A percentile compares a stretch with the other conserved stretches of the same genome.
Conservation (phyloP, 2,329 filamentous ascomycete genomes). For the Aspergillus arachidicola region DNA sequence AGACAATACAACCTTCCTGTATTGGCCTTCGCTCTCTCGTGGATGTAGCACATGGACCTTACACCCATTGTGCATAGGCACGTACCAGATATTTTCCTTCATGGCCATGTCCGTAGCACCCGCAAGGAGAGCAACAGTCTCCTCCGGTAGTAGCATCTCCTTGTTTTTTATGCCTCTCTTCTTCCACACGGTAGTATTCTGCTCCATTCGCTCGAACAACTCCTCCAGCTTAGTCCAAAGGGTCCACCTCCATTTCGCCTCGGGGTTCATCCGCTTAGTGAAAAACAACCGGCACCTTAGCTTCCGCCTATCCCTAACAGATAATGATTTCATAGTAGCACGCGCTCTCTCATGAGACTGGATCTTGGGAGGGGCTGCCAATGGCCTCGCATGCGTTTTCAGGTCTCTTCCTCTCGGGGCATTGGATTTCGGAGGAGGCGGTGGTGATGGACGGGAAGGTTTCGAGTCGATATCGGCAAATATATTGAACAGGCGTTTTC, state of each 20-base stretch:
- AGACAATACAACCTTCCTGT: slow-evolving; percentile 38
- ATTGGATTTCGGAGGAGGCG: background rate
- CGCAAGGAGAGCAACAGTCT: slow-evolving; percentile 35
- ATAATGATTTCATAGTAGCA: slow-evolving; percentile 18
- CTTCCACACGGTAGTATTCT: slow-evolving; percentile 15
- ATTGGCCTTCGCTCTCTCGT: slow-evolving; percentile 31
- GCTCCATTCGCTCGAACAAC: slow-evolving; percentile 28
- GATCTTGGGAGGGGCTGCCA: background rate
- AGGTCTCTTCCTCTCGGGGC: background rate
- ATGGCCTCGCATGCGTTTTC: slow-evolving; percentile 1
- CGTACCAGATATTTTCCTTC: slow-evolving; percentile 42
- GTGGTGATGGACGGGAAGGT: background rate
- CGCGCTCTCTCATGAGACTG: background rate
- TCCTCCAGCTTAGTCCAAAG: slow-evolving; percentile 31
- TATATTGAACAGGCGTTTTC: slow-evolving; percentile 8
- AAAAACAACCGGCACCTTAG: slow-evolving; percentile 27
- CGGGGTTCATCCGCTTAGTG: slow-evolving; percentile 3
- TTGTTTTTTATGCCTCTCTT: slow-evolving; percentile 26
- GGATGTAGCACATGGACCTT: slow-evolving; percentile 39
- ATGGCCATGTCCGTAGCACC: slow-evolving; percentile 33
- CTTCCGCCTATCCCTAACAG: slow-evolving; percentile 29
- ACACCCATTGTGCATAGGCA: slow-evolving; percentile 39
- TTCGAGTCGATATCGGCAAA: slow-evolving; percentile 14
- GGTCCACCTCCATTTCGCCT: slow-evolving; percentile 8
- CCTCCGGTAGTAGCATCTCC: slow-evolving; percentile 38